A percentile compares a stretch with the other conserved stretches of the same genome.
These are phyloP conservation scores for Nothomitra cinnamomea DNA, from an alignment of 2,329 filamentous ascomycete genomes.

Conservation along the genomic window DNA sequence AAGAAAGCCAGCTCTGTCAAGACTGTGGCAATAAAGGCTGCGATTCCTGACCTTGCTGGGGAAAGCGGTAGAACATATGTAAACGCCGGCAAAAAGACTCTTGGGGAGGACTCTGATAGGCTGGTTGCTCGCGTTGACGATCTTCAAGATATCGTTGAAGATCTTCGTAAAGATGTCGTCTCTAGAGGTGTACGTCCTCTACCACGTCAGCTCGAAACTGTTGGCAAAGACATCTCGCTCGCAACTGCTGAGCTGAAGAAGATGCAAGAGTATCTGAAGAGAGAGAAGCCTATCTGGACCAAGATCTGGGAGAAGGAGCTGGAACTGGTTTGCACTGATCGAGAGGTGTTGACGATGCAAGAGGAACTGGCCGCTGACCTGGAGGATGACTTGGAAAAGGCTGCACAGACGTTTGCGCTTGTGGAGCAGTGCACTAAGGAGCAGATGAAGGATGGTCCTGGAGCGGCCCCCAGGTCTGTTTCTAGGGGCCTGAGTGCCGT, in stretches of 20 bases:
- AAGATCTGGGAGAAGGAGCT: conserved; percentile 99
- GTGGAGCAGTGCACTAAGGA: conserved; percentile 98
- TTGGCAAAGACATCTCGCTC: conserved; percentile 71
- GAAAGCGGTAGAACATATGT: conserved; percentile 77
- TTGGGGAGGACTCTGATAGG: conserved; percentile 74
- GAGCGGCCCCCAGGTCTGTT: conserved; percentile 34
- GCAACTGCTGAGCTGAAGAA: conserved; percentile 79
- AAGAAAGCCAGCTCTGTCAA: conserved; percentile 72
- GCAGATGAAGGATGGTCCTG: conserved; percentile 54
- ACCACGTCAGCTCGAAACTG: conserved; percentile 73
- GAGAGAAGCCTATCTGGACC: conserved; percentile 92
- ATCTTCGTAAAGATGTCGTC: conserved; percentile 93
- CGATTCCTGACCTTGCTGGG: conserved; percentile 53
- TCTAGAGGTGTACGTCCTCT: conserved; percentile 78
- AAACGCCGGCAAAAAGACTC: conserved; percentile 66
- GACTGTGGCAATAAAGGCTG: conserved; percentile 50
- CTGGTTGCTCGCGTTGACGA: conserved; percentile 89
- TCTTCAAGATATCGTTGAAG: conserved; percentile 91
- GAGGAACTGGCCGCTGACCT: conserved; percentile 88
- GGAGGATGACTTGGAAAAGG: conserved; percentile 89
- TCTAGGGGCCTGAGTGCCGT: conserved; percentile 39
- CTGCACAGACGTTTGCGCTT: conserved; percentile 77
- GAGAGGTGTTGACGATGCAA: conserved; percentile 87
- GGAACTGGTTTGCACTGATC: conserved; percentile 87
- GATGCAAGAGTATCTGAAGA: conserved; percentile 80